Evolutionary conservation across 306 rosid species (phyloP), one percentile per base, ranked within the genome.

Genomic region (Rubus idaeus): DNA sequence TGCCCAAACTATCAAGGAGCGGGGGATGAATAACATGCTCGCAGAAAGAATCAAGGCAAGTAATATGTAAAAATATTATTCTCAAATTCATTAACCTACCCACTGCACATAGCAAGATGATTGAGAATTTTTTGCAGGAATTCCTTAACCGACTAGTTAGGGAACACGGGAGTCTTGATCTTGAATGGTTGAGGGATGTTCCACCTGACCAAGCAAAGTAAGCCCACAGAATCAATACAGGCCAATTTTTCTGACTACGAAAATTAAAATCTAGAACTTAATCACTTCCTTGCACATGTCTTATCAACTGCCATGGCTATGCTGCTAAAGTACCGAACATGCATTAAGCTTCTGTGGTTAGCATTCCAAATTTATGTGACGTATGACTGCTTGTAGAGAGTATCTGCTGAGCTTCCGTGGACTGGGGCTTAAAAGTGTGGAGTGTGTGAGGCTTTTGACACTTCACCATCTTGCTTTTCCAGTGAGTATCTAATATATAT

Each of bases 401-500:
- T 96, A 87, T 87, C 84, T 96, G 77, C 93, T 96, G 80, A 96
- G 99, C 88, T 39, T 96, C 68, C 90, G 86, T 64, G 99, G 99
- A 76, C 68, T 96, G 87, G 99, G 99, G 68, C 84, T 96, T 81
- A 96, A 96, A 87, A 96, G 99, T 37, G 99, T 96, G 82, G 99
- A 96, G 80, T 96, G 99, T 53, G 99, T 96, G 83, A 89, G 99
- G 78, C 99, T 96, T 80, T 83, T 96, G 84, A 96, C 99, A 37
- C 94, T 96, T 71, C 99, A 91, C 90, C 99, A 96, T 79, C 98
- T 96, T 80, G 99, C 99, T 75, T 96, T 96, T 83, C 99, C 99
- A 20, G 99, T 96, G 88, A 93, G 99, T 81, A 78, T 47, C 14
- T 64, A 30, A 30, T 30, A 30, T 30, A 47, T 57, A 74, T 60